Conservation (phyloP, 139 green algal species). For the Closterium sp. region DNA sequence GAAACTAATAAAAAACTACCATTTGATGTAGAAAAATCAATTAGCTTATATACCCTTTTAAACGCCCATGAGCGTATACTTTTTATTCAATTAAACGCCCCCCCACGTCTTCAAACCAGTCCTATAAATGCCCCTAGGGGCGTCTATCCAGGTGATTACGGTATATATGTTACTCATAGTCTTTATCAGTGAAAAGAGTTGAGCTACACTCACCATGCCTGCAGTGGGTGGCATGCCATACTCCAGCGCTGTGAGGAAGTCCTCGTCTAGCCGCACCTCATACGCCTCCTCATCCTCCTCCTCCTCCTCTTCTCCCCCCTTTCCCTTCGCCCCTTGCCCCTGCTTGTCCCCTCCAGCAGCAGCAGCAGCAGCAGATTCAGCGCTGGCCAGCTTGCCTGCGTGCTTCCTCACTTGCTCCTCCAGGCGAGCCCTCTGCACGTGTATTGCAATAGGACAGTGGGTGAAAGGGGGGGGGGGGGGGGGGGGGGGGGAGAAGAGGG, state of each 20-base stretch:
- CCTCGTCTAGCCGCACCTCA: conserved; percentile 79
- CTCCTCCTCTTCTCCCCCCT: conserved; percentile 10
- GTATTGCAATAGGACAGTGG: background rate
- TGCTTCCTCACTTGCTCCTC: conserved; percentile 79
- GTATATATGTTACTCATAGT: too few relatives aligned
- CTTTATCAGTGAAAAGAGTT: background rate
- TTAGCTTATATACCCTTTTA: too few relatives aligned
- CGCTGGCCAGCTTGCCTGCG: background rate
- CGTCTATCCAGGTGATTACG: too few relatives aligned
- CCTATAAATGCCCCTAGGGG: too few relatives aligned
- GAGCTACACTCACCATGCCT: conserved; percentile 67
- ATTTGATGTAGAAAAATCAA: too few relatives aligned
- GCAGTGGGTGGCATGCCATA: conserved; percentile 95
- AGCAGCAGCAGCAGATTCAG: background rate
- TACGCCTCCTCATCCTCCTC: conserved; percentile 50
- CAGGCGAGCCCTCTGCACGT: conserved; percentile 67
- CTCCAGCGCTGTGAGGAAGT: conserved; percentile 95
- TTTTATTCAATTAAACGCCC: too few relatives aligned
- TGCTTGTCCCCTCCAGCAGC: conserved; percentile 24
- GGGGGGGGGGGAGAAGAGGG: background rate
- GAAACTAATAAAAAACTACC: too few relatives aligned
- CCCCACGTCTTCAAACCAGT: too few relatives aligned
- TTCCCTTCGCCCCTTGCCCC: background rate
- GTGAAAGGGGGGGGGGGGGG: background rate
- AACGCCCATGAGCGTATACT: too few relatives aligned